phyloP scores from a whole-genome alignment of 805 yeast species.

The Kodamaea sagamina region DNA sequence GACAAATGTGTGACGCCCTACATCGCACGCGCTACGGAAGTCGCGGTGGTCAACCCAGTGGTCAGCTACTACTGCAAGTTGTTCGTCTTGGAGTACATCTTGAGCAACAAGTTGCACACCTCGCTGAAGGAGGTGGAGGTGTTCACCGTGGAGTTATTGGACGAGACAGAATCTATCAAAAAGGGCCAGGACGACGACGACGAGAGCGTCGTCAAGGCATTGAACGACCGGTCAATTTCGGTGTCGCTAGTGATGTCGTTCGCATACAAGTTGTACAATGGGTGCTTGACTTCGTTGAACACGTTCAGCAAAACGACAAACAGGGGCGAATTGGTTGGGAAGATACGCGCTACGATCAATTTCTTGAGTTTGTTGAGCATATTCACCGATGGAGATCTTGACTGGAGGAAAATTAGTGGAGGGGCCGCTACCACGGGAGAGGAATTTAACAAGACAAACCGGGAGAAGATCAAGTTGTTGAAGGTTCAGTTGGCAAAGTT shows the following conservation, averaged over 20 bases:
- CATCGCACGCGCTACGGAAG: constrained; percentile 58
- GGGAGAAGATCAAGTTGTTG: constrained; percentile 36
- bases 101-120: constrained; percentile 61
- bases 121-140: constrained; percentile 54
- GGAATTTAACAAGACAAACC: constrained; percentile 29
- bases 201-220: constrained; percentile 46
- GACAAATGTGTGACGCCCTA: constrained; percentile 46
- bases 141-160: constrained; percentile 64
- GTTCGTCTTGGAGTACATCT: constrained; percentile 72
- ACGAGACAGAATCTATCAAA: constrained; percentile 65
- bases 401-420: constrained; percentile 36
- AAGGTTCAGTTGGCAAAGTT: constrained; percentile 41
- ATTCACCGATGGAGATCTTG: constrained; percentile 31
- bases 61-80: constrained; percentile 69
- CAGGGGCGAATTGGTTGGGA: constrained; percentile 31
- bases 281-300: constrained; percentile 29
- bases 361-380: constrained; percentile 33
- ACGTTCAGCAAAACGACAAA: constrained; percentile 25
- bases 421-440: constrained; percentile 30
- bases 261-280: constrained; percentile 37
- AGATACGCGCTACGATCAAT: constrained; percentile 38
- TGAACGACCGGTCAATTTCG: constrained; percentile 51
- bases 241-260: constrained; percentile 32
- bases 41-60: constrained; percentile 59
- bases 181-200: constrained; percentile 35